These are phyloP conservation scores for Recurvomyces mirabilis DNA, from an alignment of 495 filamentous ascomycete genomes.

Conservation along the genomic window DNA sequence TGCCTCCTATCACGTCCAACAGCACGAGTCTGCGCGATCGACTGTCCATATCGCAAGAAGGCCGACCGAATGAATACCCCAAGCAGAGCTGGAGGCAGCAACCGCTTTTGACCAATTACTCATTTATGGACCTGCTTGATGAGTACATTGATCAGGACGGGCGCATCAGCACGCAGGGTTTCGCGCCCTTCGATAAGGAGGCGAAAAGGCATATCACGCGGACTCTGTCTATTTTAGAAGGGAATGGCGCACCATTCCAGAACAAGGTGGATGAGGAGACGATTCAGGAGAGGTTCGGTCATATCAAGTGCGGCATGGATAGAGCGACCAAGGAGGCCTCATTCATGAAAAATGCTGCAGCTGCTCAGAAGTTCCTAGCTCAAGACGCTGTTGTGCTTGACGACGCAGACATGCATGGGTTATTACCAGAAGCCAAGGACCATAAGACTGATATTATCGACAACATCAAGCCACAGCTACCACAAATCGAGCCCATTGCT, in stretches of 20 bases:
- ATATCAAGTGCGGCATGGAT: constrained; percentile 10
- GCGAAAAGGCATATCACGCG: constrained; percentile 2
- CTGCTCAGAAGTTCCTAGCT: constrained; percentile 10
- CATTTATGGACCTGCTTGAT: constrained; percentile 5
- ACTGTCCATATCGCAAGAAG: too few species aligned
- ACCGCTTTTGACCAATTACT: constrained; percentile 1
- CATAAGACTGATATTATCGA: not conserved
- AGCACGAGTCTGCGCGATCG: too few species aligned
- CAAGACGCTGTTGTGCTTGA: not conserved
- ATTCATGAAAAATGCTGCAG: constrained; percentile 7
- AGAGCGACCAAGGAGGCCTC: not conserved
- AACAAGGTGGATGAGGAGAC: constrained; percentile 14
- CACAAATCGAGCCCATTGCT: not conserved
- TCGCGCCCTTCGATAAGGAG: constrained; percentile 1
- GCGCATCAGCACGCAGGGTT: not conserved
- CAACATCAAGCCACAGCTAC: not conserved
- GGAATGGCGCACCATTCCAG: constrained; percentile 13
- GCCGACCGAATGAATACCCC: too few species aligned
- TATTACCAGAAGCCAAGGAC: not conserved
- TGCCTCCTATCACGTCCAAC: too few species aligned
- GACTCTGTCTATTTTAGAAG: constrained; percentile 16
- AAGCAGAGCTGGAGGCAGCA: too few species aligned
- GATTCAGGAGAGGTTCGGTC: constrained; percentile 8
- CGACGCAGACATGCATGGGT: not conserved
- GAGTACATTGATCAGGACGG: constrained; percentile 2